Conservation (phyloP, 805 yeast genomes). For the Yueomyces sinensis region DNA sequence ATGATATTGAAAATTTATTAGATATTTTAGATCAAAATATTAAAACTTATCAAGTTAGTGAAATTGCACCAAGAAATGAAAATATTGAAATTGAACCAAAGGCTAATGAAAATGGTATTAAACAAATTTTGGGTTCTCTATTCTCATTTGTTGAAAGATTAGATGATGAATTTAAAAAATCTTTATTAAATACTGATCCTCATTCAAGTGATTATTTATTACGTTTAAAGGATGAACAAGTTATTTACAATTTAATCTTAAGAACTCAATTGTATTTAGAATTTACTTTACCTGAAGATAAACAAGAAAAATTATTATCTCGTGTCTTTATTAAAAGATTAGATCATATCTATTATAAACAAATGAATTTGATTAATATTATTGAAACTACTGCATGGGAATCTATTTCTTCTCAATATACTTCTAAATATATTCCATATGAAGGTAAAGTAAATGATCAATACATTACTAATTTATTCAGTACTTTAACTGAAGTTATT, state of each 20-base stretch:
- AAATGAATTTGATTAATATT: constrained; percentile 53
- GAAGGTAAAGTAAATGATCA: constrained; percentile 21
- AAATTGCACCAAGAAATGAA: constrained; percentile 55
- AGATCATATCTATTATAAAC: constrained; percentile 89
- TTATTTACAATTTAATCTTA: constrained; percentile 60
- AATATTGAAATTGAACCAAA: constrained; percentile 68
- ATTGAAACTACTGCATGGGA: constrained; percentile 73
- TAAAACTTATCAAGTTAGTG: constrained; percentile 53
- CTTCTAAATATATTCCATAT: constrained; percentile 17
- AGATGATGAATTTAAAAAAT: constrained; percentile 85
- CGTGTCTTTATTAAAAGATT: constrained; percentile 73
- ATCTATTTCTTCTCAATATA: constrained; percentile 21
- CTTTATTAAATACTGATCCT: constrained; percentile 82
- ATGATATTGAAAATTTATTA: constrained; percentile 51
- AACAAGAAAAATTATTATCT: constrained; percentile 44
- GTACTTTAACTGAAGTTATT: constrained; percentile 50
- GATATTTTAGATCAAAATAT: constrained; percentile 52
- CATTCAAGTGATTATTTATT: constrained; percentile 89
- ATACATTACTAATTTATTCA: constrained; percentile 45
- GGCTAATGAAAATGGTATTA: constrained; percentile 47
- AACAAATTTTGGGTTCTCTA: constrained; percentile 70
- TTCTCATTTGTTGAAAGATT: constrained; percentile 82
- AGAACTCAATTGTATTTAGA: constrained; percentile 84
- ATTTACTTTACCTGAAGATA: constrained; percentile 34
- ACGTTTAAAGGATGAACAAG: constrained; percentile 77